Base-by-base conservation (phyloP, 2,329 filamentous ascomycete species). In the Parascedosporium putredinis region DNA sequence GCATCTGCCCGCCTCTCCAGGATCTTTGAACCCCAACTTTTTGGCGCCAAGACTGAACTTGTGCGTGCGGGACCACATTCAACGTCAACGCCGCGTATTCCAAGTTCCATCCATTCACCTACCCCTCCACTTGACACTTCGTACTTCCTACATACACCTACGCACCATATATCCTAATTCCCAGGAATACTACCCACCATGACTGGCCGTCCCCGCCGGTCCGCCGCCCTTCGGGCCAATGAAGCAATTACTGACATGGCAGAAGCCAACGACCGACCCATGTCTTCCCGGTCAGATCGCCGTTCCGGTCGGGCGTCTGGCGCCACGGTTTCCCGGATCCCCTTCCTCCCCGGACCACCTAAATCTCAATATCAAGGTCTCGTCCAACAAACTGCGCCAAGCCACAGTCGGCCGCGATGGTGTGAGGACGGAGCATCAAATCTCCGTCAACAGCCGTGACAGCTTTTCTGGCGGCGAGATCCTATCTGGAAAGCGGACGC, bases 241-340 rank as follows among this genome's bases (percentile, higher is more conserved):
- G 65, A 70, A 54, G 64, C 64, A 50, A 70, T 72, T 55, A 67
- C 67, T 52, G 66, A 57, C 63, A 67, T 74, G 62, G 70, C 69
- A 59, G 71, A 74, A 54, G 73, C 68, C 66, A 71, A 74, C 55
- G 59, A 61, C 53, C 67, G 59, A 60, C 68, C 60, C 60, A 77
- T 78, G 73, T 73, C 75, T 46, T 70, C 74, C 50, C 70, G 75
- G 56, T 71, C 72, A 47, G 72, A 72, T 57, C 69, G 73, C 59
- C 65, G 62, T 56, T 68, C 64, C 54, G 68, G 64, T 51, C 25
- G 46, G 24, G 25, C 22, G 14, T 40, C 46, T 24, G 25, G 20
- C 31, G 46, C 34, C 18, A 48, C 27, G 27, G 62, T 67, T 36
- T 66, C 68, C 43, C 68, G 71, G 59, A 52, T 66, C 66, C 53